A percentile compares a stretch with the other conserved stretches of the same genome.
Evolutionary conservation across 305 asterid species (phyloP).

Genomic region (Fraxinus floribunda): DNA sequence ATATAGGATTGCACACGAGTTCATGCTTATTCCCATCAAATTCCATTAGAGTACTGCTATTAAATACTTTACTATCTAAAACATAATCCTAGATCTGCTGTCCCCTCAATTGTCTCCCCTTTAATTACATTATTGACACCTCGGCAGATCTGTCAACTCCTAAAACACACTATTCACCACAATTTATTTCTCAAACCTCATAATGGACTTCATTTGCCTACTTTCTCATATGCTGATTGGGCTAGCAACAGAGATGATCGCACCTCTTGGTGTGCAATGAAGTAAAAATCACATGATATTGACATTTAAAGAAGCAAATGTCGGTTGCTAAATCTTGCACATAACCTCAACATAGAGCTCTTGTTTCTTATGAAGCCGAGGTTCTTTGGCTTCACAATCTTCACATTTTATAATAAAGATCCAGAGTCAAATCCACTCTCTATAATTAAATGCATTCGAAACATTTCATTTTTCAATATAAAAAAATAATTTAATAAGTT

Average conservation of each 20-base stretch:
- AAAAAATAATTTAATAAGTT: too few species aligned
- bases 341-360: not conserved
- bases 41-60: too few species aligned
- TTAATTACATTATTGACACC: not conserved
- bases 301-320: not conserved
- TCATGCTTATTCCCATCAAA: not conserved
- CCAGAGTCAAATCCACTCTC: too few species aligned
- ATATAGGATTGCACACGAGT: not conserved
- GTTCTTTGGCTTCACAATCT: not conserved
- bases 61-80: not conserved
- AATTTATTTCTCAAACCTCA: not conserved
- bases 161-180: not conserved
- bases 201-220: not conserved
- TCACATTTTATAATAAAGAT: too few species aligned
- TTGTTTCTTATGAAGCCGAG: not conserved
- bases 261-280: not conserved
- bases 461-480: not conserved
- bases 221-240: not conserved
- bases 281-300: not conserved
- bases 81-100: not conserved
- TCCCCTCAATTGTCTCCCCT: not conserved
- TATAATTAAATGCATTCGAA: not conserved
- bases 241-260: not conserved
- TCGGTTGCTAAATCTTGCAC: not conserved
- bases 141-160: not conserved